Evolutionary conservation across 2,329 filamentous ascomycete species (phyloP).

Genomic region (Alternaria consortialis): DNA sequence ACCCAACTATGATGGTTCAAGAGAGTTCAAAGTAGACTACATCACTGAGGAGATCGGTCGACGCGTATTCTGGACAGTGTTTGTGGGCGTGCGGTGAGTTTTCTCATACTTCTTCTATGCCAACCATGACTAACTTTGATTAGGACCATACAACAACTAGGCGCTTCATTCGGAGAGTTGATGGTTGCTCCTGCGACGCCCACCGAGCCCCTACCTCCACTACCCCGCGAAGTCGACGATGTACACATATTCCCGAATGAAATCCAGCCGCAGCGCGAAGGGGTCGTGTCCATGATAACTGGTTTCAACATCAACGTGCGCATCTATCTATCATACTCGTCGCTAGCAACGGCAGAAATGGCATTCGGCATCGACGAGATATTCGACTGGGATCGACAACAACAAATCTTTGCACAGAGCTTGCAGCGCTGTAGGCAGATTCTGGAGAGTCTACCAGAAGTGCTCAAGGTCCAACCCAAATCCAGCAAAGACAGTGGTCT

Average conservation of each 20-base stretch:
- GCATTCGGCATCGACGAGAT: slow-evolving; percentile 81
- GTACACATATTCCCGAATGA: slow-evolving; percentile 77
- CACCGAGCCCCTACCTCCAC: slow-evolving; percentile 77
- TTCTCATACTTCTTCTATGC: background rate
- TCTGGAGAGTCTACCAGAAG: slow-evolving; percentile 72
- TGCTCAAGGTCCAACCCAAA: slow-evolving; percentile 68
- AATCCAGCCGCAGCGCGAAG: slow-evolving; percentile 74
- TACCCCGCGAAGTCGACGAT: slow-evolving; percentile 85
- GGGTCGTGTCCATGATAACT: slow-evolving; percentile 73
- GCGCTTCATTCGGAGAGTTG: slow-evolving; percentile 74
- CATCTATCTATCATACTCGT: slow-evolving; percentile 82
- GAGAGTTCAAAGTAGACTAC: slow-evolving; percentile 51
- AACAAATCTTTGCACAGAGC: slow-evolving; percentile 74
- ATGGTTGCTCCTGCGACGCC: slow-evolving; percentile 80
- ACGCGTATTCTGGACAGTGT: slow-evolving; percentile 81
- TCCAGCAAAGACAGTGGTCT: slow-evolving; percentile 44
- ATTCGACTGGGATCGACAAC: slow-evolving; percentile 80
- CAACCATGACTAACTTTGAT: slow-evolving; percentile 16
- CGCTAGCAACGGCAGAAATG: slow-evolving; percentile 80
- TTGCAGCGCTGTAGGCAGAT: slow-evolving; percentile 74
- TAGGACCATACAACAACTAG: slow-evolving; percentile 80
- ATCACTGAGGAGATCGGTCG: slow-evolving; percentile 64
- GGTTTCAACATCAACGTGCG: slow-evolving; percentile 84
- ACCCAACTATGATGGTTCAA: slow-evolving; percentile 46
- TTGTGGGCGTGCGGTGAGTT: slow-evolving; percentile 73